These are phyloP conservation scores for Lentinus brumalis DNA, from an alignment of 768 basidiomycete genomes.

Conservation along the genomic window DNA sequence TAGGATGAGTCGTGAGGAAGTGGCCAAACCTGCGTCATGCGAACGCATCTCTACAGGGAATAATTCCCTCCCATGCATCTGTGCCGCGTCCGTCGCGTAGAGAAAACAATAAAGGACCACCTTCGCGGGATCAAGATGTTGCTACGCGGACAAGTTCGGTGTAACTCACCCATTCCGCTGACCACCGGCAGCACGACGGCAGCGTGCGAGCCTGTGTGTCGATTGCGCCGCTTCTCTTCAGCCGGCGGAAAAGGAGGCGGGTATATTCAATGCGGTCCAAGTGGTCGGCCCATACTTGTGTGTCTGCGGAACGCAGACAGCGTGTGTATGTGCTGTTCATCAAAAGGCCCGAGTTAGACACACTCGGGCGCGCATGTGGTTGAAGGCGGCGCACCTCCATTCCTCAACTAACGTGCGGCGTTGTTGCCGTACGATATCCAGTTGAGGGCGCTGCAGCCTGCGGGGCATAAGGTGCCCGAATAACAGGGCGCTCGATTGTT, in stretches of 20 bases:
- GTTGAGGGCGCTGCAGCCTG: background rate
- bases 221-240: too few species aligned
- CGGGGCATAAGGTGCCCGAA: constrained; percentile 2
- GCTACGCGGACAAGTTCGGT: background rate
- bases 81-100: background rate
- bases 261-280: too few species aligned
- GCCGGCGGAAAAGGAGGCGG: too few species aligned
- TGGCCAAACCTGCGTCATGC: background rate
- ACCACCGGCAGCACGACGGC: too few species aligned
- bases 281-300: too few species aligned
- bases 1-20: background rate
- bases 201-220: too few species aligned
- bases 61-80: background rate
- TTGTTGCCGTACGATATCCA: background rate
- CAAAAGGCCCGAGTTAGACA: background rate
- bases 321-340: too few species aligned
- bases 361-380: background rate
- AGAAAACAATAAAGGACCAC: constrained; percentile 13
- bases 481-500: constrained; percentile 4
- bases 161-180: background rate
- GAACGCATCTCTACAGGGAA: background rate
- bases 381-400: background rate
- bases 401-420: background rate
- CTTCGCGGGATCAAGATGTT: constrained; percentile 13
- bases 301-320: too few species aligned